Base-by-base conservation (phyloP, 305 asterid genomes). In the Plantago coronopus region DNA sequence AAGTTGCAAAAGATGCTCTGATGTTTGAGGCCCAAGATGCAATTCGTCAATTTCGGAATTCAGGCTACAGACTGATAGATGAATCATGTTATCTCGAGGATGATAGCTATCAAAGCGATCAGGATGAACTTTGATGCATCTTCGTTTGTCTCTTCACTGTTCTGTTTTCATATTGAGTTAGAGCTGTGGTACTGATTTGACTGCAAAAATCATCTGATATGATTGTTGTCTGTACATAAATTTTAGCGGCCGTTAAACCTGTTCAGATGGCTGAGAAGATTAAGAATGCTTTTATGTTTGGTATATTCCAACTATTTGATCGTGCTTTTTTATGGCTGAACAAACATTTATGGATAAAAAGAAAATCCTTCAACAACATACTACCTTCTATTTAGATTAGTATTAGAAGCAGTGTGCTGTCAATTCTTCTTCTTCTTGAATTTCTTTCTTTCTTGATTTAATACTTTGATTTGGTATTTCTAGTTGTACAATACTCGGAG, bases 1-100 rank as follows among this genome's bases (percentile, higher is more conserved):
- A 76, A 64, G 79, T 69, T 68, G 96, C 96, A 7, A 91, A 80
- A 73, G 82, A 76, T 72, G 89, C 89, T 56, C 74, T 88, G 17
- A 67, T 82, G 58, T 71, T 79, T 48, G 81, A 79, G 67, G 95
- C 91, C 22, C 81, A 67, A 60, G 83, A 84, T 65, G 89, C 91
- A 53, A 70, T 85, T 65, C 59, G 44, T 57, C 76, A 79, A 71
- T 67, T 85, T 48, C 79, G 69, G 48, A 69, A 59, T 54, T 27
- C 71, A 58, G 61, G 62, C 53, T 69, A 75, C 9, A 18, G 62
- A 37, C 15, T 34, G 29, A n/a, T 37, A 50, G 25, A 63, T 54
- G 54, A 46, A 13, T 16, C 1, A 5, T 63, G 48, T 16, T 71
- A 69, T 3, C 16, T 23, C 18, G 80, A 62, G 20, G 66, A 64